These are phyloP conservation scores for Lodderomyces orthopsilosis DNA, from an alignment of 1,139 yeast genomes.

Conservation along the genomic window DNA sequence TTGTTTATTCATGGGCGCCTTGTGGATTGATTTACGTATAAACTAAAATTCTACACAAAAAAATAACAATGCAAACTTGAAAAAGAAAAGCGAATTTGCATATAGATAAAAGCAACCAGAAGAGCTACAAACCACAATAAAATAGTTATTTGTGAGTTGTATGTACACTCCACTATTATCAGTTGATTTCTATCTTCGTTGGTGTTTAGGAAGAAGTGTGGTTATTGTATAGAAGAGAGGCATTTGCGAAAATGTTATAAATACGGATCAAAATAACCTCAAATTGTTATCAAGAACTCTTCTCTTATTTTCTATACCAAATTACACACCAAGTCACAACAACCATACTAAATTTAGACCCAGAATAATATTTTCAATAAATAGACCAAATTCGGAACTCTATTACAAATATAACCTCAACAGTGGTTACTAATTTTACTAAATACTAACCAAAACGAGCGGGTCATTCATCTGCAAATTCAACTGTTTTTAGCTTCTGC, in stretches of 20 bases:
- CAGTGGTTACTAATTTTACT: neutral
- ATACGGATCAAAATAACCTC: neutral
- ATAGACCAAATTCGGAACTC: neutral
- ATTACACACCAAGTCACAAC: no score
- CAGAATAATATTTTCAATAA: no score
- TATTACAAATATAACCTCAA: neutral
- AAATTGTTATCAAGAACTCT: neutral
- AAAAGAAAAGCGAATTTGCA: neutral
- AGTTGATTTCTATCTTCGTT: neutral
- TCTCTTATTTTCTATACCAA: no score
- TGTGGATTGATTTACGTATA: no score
- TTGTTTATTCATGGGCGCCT: no score
- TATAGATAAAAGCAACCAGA: neutral
- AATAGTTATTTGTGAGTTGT: neutral
- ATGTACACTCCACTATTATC: neutral
- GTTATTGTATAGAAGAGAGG: neutral
- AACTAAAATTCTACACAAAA: neutral
- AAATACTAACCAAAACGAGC: neutral
- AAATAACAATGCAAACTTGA: neutral
- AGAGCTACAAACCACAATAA: neutral
- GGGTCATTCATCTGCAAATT: slow-evolving; percentile 1
- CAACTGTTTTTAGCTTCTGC: neutral
- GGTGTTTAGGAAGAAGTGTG: neutral
- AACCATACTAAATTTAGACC: no score
- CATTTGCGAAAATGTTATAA: neutral